Base-by-base conservation (phyloP, 2,329 filamentous ascomycete species). In the Hymenoscyphus linearis region DNA sequence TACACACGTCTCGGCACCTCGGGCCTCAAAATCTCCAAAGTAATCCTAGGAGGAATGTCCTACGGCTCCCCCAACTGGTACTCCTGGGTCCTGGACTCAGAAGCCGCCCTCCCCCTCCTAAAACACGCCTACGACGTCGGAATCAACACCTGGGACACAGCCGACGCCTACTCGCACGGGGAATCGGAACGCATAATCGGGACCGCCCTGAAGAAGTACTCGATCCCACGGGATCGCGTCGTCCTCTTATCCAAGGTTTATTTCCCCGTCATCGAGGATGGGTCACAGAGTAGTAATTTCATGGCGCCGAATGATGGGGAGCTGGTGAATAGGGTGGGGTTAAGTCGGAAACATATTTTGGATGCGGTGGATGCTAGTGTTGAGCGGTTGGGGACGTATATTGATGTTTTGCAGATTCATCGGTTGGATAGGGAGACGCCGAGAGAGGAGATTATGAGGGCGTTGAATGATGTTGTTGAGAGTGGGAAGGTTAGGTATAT, bases 231-330 rank as follows among this genome's bases (percentile, higher is more conserved):
- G 27, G 75, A 80, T 62, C 84, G 84, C 62, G 76, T 90, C 52
- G 81, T 88, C 22, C 82, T 89, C 67, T 73, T 89, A 64, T 83
- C 82, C 27, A 89, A 89, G 74, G 84, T 82, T 71, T 85, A 78
- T 70, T 79, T 79, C 44, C 77, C 59, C 35, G 80, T 84, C 60
- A 65, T 68, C 16, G 73, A 72, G 27, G 72, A 47, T 14, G 56
- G 54, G 16, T 13, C 22, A 12, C 18, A 47, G 13, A 70, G 70
- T 7, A 69, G 74, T 13, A 73, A 74, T 4, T 60, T 69, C 1
- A 76, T 77, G 37, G 66, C 70, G 0, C 67, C 64, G 10, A 79
- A 79, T 58, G 76, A 79, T 60, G 76, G 75, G 6, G 73, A 34
- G 0, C 68, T 74, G 66, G 78, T 80, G 26, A 82, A 80, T 64